Conservation (phyloP, 768 basidiomycete genomes). For the Serendipita sp. region DNA sequence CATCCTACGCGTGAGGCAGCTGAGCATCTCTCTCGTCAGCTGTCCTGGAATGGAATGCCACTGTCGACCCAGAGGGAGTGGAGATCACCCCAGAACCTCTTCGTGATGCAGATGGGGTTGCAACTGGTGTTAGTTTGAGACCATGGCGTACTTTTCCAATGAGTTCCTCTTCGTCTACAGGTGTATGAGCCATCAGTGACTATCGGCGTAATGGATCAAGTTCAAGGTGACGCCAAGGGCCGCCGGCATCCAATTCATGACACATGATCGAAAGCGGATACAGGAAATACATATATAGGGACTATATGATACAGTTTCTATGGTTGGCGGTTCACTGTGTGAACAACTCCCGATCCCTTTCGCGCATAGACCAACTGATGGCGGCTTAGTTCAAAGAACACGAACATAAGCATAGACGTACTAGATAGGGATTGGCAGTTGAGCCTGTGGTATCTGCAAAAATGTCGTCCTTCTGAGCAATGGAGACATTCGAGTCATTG, state of each 20-base stretch:
- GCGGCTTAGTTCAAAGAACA: neutral
- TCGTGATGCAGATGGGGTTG: slow-evolving; percentile 32
- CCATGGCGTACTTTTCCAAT: neutral
- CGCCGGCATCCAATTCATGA: neutral
- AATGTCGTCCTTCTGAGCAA: slow-evolving; percentile 66
- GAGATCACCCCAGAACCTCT: slow-evolving; percentile 63
- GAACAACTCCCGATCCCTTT: slow-evolving; percentile 61
- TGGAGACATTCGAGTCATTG: slow-evolving; percentile 76
- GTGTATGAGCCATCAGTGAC: neutral
- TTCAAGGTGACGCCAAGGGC: neutral
- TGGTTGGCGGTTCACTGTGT: slow-evolving; percentile 27
- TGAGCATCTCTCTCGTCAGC: slow-evolving; percentile 38
- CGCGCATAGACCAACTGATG: slow-evolving; percentile 65
- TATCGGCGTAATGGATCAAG: neutral
- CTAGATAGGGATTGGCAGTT: slow-evolving; percentile 81
- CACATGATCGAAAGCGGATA: neutral
- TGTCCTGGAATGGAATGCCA: slow-evolving; percentile 77
- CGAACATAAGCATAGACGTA: slow-evolving; percentile 22
- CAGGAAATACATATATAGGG: neutral
- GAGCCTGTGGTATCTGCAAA: slow-evolving; percentile 80
- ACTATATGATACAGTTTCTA: neutral
- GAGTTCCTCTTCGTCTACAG: neutral
- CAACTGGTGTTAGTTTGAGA: neutral
- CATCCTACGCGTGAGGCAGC: neutral
- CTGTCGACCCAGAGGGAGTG: slow-evolving; percentile 57